Evolutionary conservation across 352 stramenopile genomes (phyloP).

Genomic region (Pythium scleroteichum): DNA sequence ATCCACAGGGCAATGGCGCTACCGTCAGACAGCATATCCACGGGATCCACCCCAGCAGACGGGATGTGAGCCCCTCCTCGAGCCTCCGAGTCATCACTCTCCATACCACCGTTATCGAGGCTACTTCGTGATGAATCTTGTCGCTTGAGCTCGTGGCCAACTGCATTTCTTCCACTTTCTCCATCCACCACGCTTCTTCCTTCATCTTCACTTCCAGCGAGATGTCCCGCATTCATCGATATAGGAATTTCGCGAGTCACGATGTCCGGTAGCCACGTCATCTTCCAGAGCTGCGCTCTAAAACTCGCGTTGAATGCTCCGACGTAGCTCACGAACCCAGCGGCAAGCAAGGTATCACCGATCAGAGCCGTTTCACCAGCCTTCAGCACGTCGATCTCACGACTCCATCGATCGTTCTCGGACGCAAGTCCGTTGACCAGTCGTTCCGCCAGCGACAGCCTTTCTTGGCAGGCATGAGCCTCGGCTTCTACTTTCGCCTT

Average conservation of each 20-base stretch:
- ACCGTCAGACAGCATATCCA: constrained; percentile 86
- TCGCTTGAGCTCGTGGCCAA: constrained; percentile 7
- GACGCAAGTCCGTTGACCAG: constrained; percentile 87
- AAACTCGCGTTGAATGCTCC: constrained; percentile 90
- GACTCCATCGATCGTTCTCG: constrained; percentile 89
- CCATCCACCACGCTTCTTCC: not conserved
- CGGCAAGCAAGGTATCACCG: constrained; percentile 86
- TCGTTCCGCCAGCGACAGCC: constrained; percentile 84
- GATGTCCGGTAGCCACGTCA: constrained; percentile 88
- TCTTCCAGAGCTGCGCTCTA: constrained; percentile 79
- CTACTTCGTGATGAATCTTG: constrained; percentile 8
- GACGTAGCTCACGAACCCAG: constrained; percentile 91
- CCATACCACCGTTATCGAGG: not conserved
- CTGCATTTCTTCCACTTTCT: not conserved
- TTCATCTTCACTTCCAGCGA: constrained; percentile 5
- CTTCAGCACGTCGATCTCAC: constrained; percentile 84
- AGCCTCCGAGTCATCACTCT: not conserved
- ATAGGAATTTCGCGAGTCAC: constrained; percentile 87
- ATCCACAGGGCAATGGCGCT: constrained; percentile 89
- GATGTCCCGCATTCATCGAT: constrained; percentile 15
- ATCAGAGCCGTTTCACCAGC: constrained; percentile 74
- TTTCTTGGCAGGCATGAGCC: constrained; percentile 82
- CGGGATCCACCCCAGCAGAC: constrained; percentile 62
- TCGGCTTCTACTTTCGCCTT: constrained; percentile 91
- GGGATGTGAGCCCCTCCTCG: not conserved